Conservation (phyloP, 345 rosid species). For the Heritiera littoralis region DNA sequence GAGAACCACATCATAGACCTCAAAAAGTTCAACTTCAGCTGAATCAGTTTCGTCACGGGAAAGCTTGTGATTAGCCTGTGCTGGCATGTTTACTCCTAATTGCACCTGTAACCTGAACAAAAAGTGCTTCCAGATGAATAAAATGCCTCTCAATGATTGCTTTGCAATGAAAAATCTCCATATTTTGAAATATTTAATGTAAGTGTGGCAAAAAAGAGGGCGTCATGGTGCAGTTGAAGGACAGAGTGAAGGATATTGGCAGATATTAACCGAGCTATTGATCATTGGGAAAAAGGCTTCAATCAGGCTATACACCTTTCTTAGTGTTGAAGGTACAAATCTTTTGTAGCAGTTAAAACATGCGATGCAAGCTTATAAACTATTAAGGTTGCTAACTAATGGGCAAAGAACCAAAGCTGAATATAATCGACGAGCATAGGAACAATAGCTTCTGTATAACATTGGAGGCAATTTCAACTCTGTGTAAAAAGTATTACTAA, state of each 20-base stretch:
- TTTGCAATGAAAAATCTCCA: no score
- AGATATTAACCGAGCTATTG: neutral
- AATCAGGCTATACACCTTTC: neutral
- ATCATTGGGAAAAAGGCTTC: neutral
- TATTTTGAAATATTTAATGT: neutral
- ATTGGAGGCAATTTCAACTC: neutral
- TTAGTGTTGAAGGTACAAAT: neutral
- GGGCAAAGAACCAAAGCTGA: neutral
- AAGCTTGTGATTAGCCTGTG: conserved; percentile 74
- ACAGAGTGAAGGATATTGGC: neutral
- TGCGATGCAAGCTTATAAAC: neutral
- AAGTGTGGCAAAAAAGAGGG: neutral
- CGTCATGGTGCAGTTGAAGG: neutral
- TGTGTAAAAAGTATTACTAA: conserved; percentile 1
- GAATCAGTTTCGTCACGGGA: conserved; percentile 49
- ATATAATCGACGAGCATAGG: neutral
- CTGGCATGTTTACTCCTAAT: conserved; percentile 96
- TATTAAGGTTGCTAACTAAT: neutral
- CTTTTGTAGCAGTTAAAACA: neutral
- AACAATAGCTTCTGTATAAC: neutral
- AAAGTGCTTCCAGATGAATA: neutral
- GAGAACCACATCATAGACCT: conserved; percentile 86
- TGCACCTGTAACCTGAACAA: conserved; percentile 75
- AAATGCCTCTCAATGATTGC: neutral
- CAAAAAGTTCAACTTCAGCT: conserved; percentile 67